A percentile compares a stretch with the other conserved stretches of the same genome.
phyloP scores from a whole-genome alignment of 495 filamentous ascomycete genomes.

The Bryoglossum gracile region DNA sequence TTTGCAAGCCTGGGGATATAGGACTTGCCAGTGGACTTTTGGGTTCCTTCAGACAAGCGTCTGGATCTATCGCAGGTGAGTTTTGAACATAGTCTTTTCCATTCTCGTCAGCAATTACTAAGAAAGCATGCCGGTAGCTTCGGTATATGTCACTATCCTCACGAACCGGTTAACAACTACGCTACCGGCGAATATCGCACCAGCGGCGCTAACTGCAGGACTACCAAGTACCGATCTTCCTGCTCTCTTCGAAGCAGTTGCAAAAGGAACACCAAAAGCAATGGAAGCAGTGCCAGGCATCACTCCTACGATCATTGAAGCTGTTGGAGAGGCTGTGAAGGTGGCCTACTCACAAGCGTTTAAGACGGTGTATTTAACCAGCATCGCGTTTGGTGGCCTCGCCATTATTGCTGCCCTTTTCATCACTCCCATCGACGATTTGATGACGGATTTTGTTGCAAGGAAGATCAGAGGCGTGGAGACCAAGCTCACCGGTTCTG shows the following conservation, averaged over 20 bases:
- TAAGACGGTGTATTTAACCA: conserved; percentile 10
- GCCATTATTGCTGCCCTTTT: conserved; percentile 6
- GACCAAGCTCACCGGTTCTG: conserved; percentile 2
- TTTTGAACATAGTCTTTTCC: conserved; percentile 11
- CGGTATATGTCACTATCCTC: conserved; percentile 35
- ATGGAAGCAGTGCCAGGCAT: conserved; percentile 35
- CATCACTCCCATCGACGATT: conserved; percentile 10
- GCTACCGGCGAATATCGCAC: conserved; percentile 29
- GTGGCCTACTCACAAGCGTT: conserved; percentile 13
- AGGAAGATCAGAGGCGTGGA: conserved; percentile 5
- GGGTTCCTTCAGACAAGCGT: conserved; percentile 26
- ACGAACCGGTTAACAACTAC: conserved; percentile 30
- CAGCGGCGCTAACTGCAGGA: conserved; percentile 32
- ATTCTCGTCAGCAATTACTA: conserved; percentile 8
- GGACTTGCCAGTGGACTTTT: conserved; percentile 36
- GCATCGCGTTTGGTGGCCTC: conserved; percentile 11
- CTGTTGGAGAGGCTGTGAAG: conserved; percentile 29
- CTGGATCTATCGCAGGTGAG: conserved; percentile 20
- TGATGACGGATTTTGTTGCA: conserved; percentile 10
- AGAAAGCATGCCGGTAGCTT: conserved; percentile 18
- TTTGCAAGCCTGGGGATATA: conserved; percentile 29
- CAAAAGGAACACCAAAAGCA: conserved; percentile 13
- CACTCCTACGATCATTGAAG: conserved; percentile 27
- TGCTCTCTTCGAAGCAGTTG: conserved; percentile 30
- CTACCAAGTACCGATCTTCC: conserved; percentile 30